Percentiles rank a stretch among this genome's conserved stretches.
phyloP scores from a whole-genome alignment of 495 filamentous ascomycete species.

The Rhizodiscina lignyota region DNA sequence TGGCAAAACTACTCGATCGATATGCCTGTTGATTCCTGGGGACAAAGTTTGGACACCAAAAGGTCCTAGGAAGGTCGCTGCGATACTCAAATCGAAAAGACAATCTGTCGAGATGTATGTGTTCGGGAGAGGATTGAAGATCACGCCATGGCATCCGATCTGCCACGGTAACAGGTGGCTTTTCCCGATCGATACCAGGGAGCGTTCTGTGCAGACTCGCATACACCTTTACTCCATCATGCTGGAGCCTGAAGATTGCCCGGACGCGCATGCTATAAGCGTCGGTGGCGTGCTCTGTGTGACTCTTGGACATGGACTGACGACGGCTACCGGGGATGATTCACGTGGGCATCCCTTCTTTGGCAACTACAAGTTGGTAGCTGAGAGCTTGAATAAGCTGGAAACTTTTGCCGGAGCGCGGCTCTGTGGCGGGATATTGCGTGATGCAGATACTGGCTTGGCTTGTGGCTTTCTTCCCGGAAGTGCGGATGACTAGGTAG shows the following conservation, averaged over 20 bases:
- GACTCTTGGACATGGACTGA: slow-evolving; percentile 3
- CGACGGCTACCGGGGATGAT: slow-evolving; percentile 1
- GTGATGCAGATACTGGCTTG: background rate
- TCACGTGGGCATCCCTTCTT: slow-evolving; percentile 3
- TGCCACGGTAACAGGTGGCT: background rate
- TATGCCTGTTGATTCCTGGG: background rate
- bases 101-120: background rate
- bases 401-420: background rate
- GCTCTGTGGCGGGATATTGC: background rate
- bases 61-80: background rate
- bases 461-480: background rate
- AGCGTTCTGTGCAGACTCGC: background rate
- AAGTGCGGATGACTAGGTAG: background rate
- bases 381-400: background rate
- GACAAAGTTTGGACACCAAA: slow-evolving; percentile 1
- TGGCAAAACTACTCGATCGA: background rate
- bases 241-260: slow-evolving; percentile 1
- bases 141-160: slow-evolving; percentile 5
- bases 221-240: slow-evolving; percentile 1
- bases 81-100: background rate
- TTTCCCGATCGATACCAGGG: background rate
- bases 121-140: background rate
- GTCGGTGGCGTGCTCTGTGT: background rate
- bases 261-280: slow-evolving; percentile 2
- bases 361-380: background rate